A percentile compares a stretch with the other conserved stretches of the same genome.
phyloP scores from a whole-genome alignment of 176 grass and related monocot species.

The Ananas comosus region DNA sequence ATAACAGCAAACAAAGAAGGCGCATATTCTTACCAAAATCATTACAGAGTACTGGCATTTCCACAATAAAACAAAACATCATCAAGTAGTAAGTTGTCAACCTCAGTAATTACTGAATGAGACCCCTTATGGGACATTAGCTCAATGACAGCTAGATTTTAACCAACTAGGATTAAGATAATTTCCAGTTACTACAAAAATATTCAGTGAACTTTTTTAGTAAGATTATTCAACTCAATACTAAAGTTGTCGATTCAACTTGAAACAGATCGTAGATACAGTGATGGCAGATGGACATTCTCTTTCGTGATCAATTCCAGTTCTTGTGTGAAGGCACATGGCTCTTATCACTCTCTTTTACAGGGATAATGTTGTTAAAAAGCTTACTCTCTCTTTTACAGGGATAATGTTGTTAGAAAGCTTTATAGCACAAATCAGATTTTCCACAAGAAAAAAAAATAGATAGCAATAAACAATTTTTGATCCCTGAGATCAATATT shows the following conservation, averaged over 20 bases:
- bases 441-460: too few relatives aligned
- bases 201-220: neutral
- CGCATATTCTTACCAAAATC: neutral
- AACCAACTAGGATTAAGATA: neutral
- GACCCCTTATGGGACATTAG: neutral
- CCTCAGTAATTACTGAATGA: neutral
- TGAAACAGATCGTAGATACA: neutral
- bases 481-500: too few relatives aligned
- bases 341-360: too few relatives aligned
- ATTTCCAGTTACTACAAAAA: neutral
- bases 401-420: too few relatives aligned
- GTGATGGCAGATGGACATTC: neutral
- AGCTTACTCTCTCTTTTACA: too few relatives aligned
- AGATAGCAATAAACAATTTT: too few relatives aligned
- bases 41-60: neutral
- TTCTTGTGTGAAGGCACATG: neutral
- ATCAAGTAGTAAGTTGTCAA: neutral
- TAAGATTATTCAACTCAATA: neutral
- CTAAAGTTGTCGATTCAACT: neutral
- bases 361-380: too few relatives aligned
- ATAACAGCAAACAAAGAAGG: neutral
- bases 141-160: neutral
- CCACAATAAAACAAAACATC: neutral
- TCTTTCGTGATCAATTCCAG: neutral
- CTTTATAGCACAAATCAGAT: too few relatives aligned